A percentile compares a stretch with the other conserved stretches of the same genome.
Evolutionary conservation across 169 alveolate species (phyloP).

Genomic region (Plasmodium coatneyi): DNA sequence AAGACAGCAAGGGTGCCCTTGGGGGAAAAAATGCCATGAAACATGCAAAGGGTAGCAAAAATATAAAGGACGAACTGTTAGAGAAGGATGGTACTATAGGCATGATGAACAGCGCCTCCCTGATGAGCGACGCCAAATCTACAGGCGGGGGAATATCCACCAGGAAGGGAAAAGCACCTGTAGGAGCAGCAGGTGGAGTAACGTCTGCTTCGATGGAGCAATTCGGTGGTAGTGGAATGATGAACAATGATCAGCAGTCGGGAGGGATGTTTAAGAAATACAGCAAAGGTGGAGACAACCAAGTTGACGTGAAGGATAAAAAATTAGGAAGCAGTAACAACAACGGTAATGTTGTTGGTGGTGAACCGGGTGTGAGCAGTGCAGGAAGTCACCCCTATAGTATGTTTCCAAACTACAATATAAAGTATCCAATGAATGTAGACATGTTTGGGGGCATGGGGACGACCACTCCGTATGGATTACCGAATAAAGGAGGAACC

Average conservation of each 20-base stretch:
- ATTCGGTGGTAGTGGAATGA: conserved; percentile 9
- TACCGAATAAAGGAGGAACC: background rate
- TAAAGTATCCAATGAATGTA: conserved; percentile 51
- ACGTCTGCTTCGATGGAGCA: background rate
- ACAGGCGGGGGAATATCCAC: background rate
- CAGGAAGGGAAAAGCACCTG: background rate
- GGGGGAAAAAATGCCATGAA: background rate
- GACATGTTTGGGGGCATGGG: conserved; percentile 38
- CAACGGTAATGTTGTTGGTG: background rate
- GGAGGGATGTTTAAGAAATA: conserved; percentile 22
- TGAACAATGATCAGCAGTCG: background rate
- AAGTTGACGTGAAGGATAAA: background rate
- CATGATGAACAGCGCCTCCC: conserved; percentile 1
- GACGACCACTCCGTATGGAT: background rate
- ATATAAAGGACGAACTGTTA: background rate
- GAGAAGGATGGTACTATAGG: background rate
- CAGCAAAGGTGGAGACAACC: conserved; percentile 5
- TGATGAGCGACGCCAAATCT: background rate
- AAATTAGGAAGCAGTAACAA: conserved; percentile 4
- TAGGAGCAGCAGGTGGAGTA: background rate
- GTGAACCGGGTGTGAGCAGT: background rate
- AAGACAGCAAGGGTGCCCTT: background rate
- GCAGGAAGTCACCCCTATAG: conserved; percentile 12
- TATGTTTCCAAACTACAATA: conserved; percentile 47
- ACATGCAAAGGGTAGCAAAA: background rate